Base-by-base conservation (phyloP, 768 basidiomycete genomes). In the Coprinellus micaceus region DNA sequence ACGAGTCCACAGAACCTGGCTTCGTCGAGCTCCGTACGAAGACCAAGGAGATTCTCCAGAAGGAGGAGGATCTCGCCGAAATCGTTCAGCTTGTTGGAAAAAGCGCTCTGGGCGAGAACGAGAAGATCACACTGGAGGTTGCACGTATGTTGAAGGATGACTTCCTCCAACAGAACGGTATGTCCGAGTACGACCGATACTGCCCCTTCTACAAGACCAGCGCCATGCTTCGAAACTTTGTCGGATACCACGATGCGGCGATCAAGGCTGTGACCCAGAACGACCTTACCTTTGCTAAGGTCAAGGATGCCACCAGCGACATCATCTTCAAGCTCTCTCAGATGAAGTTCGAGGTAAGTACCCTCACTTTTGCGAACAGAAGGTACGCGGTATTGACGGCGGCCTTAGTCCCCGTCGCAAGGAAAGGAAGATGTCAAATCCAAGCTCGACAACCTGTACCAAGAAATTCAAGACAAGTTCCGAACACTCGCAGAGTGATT, bases 21-120 rank as follows among this genome's bases (percentile, higher is more conserved):
- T 99, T 99, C 73, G 85, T 98, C 36, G 92, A 96, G 61, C 77
- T 94, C 62, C 91, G 97, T 53, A 88, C 85, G 53, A 88, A 86
- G 63, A 91, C 94, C 50, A 98, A 97, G 74, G 94, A 98, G 75
- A 96, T 99, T 55, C 74, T 99, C 53, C 97, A 98, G 73, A 98
- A 98, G 74, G 97, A 99, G 71, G 94, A 95, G 65, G 97, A 98
- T 67, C 82, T 99, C 40, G 94, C 97, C 1, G 97, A 99, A 73
- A 98, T 99, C 61, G 97, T 99, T 25, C 97, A 99, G 68, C 82
- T 99, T n/a, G 97, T 99, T 63, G 97, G 97, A 49, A 99, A 99
- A 81, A 92, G 89, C 64, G 97, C 97, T 26, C 79, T 99, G 24
- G 95, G 96, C 56, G 97, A 99, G 72, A 85, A 81, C 65, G 97